These are phyloP conservation scores for Colletotrichum plurivorum DNA, from an alignment of 2,329 filamentous ascomycete species.

Conservation along the genomic window DNA sequence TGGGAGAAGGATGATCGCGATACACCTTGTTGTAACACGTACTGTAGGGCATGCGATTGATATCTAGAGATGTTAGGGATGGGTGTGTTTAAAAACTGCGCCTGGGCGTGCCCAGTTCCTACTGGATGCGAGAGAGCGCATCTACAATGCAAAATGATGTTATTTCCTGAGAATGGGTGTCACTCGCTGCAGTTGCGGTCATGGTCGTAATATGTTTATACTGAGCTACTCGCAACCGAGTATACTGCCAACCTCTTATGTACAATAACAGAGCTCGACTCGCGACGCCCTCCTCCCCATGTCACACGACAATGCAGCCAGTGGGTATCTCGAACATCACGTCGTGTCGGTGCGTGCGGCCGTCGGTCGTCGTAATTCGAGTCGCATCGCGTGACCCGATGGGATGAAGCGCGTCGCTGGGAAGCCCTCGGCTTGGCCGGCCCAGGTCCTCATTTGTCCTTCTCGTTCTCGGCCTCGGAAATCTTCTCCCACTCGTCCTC, in stretches of 20 bases:
- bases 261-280: slow-evolving; percentile 23
- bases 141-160: neutral
- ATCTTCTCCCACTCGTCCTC: slow-evolving; percentile 99
- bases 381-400: slow-evolving; percentile 6
- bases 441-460: slow-evolving; percentile 60
- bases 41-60: neutral
- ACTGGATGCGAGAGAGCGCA: neutral
- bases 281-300: slow-evolving; percentile 1
- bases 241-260: slow-evolving; percentile 26
- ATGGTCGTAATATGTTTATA: slow-evolving; percentile 25
- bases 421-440: neutral
- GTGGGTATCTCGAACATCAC: slow-evolving; percentile 40
- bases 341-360: slow-evolving; percentile 9
- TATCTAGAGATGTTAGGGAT: slow-evolving; percentile 4
- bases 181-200: neutral
- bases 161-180: neutral
- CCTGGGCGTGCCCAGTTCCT: neutral
- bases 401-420: slow-evolving; percentile 9
- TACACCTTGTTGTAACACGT: neutral
- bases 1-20: slow-evolving; percentile 4
- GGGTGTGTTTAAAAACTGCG: neutral
- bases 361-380: neutral
- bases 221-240: slow-evolving; percentile 25
- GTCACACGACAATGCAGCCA: slow-evolving; percentile 23
- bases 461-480: slow-evolving; percentile 77